Base-by-base conservation (phyloP, 2,329 filamentous ascomycete species). In the Aspergillus sp. region DNA sequence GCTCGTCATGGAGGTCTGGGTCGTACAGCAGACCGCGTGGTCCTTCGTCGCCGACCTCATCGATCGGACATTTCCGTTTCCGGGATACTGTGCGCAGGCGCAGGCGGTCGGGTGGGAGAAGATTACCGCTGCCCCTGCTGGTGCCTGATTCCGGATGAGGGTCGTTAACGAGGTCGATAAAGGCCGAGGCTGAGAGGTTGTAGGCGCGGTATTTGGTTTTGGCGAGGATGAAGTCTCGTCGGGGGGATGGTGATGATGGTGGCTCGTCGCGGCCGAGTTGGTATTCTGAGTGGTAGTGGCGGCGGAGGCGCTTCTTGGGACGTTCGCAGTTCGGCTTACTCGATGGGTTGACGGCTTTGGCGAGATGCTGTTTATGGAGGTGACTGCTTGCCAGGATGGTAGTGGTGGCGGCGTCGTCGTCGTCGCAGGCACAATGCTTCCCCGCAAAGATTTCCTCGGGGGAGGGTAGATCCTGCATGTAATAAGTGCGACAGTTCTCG, bases 401-500 rank as follows among this genome's bases (percentile, higher is more conserved):
- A 19, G 19, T 19, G 19, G 19, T 19, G 19, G 19, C 19, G 19
- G 19, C 19, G 19, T 19, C 19, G 19, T 19, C 19, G 19, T 19
- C 19, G 19, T 19, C 19, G 19, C 19, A 19, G 19, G 19, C 38
- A 28, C 46, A 33, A 38, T 48, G 29, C 19, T 57, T 52, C 27
- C 52, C 54, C 43, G 49, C 47, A 28, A 44, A 43, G 10, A 57
- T 52, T 40, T 64, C 57, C 28, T 56, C 53, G 3, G 61, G 62
- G 9, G 57, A 62, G 4, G 59, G 57, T 7, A 73, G 59, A 4
- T 64, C 61, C 38, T 72, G 64, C 7, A 71, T 79, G 61, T 89
- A 89, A 57, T 82, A 86, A 0, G 78, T 85, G 28, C 85, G 75
- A 36, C 75, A 72, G 48, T 80, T 80, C 27, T 74, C 75, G 47